Conservation (phyloP, 148 eudicot species). For the Cornus florida region DNA sequence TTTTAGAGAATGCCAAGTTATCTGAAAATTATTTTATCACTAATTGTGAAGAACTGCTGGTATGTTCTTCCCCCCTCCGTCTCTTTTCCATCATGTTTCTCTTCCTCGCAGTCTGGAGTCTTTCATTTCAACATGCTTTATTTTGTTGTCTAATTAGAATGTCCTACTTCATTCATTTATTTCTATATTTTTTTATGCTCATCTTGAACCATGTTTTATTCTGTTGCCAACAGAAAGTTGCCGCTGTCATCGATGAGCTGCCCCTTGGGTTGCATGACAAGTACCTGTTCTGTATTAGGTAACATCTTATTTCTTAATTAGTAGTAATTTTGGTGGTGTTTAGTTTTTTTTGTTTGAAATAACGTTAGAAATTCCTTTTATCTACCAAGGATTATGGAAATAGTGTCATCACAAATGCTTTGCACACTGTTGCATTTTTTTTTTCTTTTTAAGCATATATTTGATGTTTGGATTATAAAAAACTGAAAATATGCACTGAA, state of each 20-base stretch:
- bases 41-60: conserved; percentile 80
- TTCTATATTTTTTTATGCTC: not conserved
- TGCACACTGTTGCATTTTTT: not conserved
- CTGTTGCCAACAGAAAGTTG: conserved; percentile 70
- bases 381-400: not conserved
- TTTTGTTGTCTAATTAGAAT: not conserved
- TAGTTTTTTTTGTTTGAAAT: not conserved
- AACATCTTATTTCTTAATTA: conserved; percentile 9
- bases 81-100: not conserved
- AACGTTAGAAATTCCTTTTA: not conserved
- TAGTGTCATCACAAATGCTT: not conserved
- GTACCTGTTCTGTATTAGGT: conserved; percentile 87
- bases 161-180: not conserved
- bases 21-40: conserved; percentile 76
- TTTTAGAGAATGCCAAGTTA: conserved; percentile 70
- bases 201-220: conserved; percentile 1
- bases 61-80: conserved; percentile 25
- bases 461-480: not conserved
- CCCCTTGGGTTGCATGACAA: conserved; percentile 78
- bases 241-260: conserved; percentile 84
- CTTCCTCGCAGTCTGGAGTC: not conserved
- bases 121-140: not conserved
- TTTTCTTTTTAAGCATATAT: not conserved
- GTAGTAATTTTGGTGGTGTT: not conserved
- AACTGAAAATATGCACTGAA: too few species aligned